phyloP scores from a whole-genome alignment of 1,284 basidiomycete species.

The Ceratobasidium sp. region DNA sequence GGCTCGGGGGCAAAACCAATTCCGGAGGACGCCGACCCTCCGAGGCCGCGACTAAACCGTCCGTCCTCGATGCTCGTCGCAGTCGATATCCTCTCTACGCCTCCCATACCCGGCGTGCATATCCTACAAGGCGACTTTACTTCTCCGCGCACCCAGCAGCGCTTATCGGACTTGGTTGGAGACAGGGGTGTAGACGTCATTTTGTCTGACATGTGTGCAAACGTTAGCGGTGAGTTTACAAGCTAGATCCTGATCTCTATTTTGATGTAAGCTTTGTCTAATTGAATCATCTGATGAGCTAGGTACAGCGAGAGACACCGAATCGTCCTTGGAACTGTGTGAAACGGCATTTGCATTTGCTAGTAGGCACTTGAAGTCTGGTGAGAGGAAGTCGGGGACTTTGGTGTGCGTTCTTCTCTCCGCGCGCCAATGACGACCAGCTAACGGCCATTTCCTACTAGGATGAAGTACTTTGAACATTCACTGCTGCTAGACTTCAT shows the following conservation, averaged over 20 bases:
- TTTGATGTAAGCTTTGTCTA: no score
- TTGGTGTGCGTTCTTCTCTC: conserved; percentile 66
- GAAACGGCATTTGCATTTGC: conserved; percentile 71
- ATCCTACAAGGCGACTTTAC: conserved; percentile 81
- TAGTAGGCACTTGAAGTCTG: conserved; percentile 58
- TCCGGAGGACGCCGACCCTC: no score
- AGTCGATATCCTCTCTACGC: conserved; percentile 77
- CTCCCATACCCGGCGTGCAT: conserved; percentile 72
- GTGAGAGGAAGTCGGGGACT: conserved; percentile 64
- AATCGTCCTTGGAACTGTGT: conserved; percentile 71
- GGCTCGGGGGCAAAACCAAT: not conserved
- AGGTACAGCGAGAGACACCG: conserved; percentile 68
- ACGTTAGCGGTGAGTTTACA: conserved; percentile 54
- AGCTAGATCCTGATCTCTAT: not conserved
- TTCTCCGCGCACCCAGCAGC: conserved; percentile 61
- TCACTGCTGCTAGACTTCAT: conserved; percentile 69
- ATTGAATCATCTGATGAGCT: conserved; percentile 50
- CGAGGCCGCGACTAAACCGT: not conserved
- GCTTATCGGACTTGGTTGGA: conserved; percentile 64
- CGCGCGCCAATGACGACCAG: not conserved
- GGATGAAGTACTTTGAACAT: conserved; percentile 79
- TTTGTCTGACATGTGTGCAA: conserved; percentile 81
- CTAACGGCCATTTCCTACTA: conserved; percentile 50
- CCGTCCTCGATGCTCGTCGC: conserved; percentile 70
- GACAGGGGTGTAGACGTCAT: conserved; percentile 69